Evolutionary conservation across 2,329 filamentous ascomycete species (phyloP), one percentile per base, ranked within the genome.

Genomic region (Penicillium palitans): DNA sequence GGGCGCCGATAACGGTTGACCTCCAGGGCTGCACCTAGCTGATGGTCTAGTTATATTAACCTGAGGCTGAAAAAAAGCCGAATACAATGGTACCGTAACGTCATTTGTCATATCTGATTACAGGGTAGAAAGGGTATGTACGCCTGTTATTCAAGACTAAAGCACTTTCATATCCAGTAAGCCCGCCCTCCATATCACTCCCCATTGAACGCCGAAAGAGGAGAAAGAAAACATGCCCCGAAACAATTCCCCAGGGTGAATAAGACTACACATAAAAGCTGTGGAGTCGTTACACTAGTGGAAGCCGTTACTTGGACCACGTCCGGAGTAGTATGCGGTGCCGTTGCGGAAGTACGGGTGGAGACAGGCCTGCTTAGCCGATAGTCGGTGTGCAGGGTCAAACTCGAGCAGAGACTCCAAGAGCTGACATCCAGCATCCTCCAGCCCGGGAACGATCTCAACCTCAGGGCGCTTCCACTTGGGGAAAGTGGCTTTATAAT

Each of bases 401-500:
- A 93, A 96, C 57, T 93, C 87, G 42, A 96, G 85, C 79, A 96
- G 85, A 37, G 79, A 79, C 64, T 88, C 85, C 19, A 88, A 78
- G 25, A 80, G 72, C 55, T 78, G 75, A 47, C 78, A 69, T 25
- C 77, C 79, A 46, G 78, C 75, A 2, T 90, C 85, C 65, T 96
- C 90, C 47, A 96, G 83, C 54, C 83, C 88, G 44, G 85, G 84
- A 69, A 92, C 90, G 37, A 95, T 81, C 29, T 84, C 79, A 49
- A 83, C 81, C 59, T 84, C 81, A 70, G 92, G 88, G 57, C 90
- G 86, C 68, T 84, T 83, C 92, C 92, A 96, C 78, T 96, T 96
- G 64, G 92, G 92, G 78, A 96, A 96, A 3, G 90, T 93, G 29
- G 89, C 76, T 78, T 96, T 96, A 83, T 92, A 96, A 76, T 96